Evolutionary conservation across 2,329 filamentous ascomycete genomes (phyloP), one percentile per base, ranked within the genome.

Genomic region (Nectriaceae sp.): DNA sequence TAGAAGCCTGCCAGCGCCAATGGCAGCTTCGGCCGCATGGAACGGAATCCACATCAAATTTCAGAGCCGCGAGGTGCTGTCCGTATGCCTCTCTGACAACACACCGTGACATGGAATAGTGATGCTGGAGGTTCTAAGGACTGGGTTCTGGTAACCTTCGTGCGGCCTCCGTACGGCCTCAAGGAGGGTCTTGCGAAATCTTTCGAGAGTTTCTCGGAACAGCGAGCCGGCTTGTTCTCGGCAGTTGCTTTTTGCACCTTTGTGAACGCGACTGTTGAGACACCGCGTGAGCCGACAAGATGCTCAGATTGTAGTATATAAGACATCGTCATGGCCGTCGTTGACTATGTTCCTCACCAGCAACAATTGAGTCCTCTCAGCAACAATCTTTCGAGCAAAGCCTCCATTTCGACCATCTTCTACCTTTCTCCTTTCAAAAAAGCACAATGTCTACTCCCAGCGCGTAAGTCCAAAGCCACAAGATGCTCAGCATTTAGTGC

Each of bases 371-470:
- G 16, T 37, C 33, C 10, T 37, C 33, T 31, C 26, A 8, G 26
- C 26, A 15, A 8, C 26, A 31, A 15, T 31, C 26, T 31, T 15
- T 31, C 15, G 15, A 31, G 26, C 26, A 31, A 31, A 31, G 56
- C 47, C 54, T 53, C 47, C 50, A 46, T 49, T 41, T 49, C 52
- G 40, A 50, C 49, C 26, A 44, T 45, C 42, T 43, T 54, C 57
- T 49, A 53, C 46, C 20, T 44, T 49, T 52, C 16, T 52, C 43
- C 53, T 54, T 50, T 47, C 41, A 53, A 52, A 53, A 43, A 42
- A 56, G 42, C 54, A 53, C 56, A 40, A 60, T 62, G 60, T 62
- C 60, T 62, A 57, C 59, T 50, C 59, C 60, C 44, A 56, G 53
- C 35, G 49, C 51, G 60, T 62, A 62, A 62, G 60, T 42, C 40